Conservation (phyloP, 805 yeast genomes). For the Pichia rugopelliculosa region DNA sequence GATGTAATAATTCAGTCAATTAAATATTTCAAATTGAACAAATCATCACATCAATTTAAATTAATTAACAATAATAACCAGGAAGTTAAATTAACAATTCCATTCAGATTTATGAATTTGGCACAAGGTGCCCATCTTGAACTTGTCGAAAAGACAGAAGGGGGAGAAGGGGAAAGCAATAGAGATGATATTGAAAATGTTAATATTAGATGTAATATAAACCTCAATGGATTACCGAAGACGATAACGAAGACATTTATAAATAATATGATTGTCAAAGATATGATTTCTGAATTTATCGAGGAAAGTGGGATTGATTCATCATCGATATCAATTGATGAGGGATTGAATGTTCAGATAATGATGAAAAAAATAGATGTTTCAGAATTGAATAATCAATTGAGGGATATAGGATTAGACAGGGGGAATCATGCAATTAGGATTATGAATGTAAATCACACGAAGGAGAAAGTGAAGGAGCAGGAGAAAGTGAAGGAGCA, state of each 20-base stretch:
- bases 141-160: slow-evolving; percentile 11
- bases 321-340: too few species aligned
- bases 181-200: background rate
- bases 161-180: background rate
- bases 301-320: background rate
- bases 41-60: background rate
- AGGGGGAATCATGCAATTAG: slow-evolving; percentile 6
- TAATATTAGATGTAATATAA: background rate
- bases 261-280: background rate
- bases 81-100: slow-evolving; percentile 30
- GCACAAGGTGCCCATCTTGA: slow-evolving; percentile 38
- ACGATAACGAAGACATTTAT: background rate
- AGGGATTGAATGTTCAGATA: background rate
- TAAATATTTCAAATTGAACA: slow-evolving; percentile 27
- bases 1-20: slow-evolving; percentile 29
- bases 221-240: background rate
- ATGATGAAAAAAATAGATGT: background rate
- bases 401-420: background rate
- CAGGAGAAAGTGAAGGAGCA: too few species aligned
- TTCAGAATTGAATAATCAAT: background rate
- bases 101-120: slow-evolving; percentile 35
- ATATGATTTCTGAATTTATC: background rate
- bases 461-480: background rate
- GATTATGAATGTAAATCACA: background rate
- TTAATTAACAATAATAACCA: slow-evolving; percentile 3